Conservation (phyloP, 352 stramenopile genomes). For the Pythium diclinum region DNA sequence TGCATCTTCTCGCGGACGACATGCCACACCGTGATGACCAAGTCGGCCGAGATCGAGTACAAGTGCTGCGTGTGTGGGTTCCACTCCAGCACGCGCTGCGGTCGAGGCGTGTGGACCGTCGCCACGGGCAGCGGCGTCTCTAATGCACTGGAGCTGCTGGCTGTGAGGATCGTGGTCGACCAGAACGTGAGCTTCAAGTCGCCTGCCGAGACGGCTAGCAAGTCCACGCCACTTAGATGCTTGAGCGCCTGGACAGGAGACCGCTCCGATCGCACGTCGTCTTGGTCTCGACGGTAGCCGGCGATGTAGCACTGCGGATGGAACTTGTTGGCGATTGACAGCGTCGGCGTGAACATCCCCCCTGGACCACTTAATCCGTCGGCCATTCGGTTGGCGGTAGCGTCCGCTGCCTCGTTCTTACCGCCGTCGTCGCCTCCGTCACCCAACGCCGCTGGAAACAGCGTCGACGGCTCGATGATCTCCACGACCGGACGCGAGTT, state of each 20-base stretch:
- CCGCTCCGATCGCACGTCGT: conserved; percentile 69
- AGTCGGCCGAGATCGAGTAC: conserved; percentile 71
- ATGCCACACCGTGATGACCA: conserved; percentile 63
- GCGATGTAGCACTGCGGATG: conserved; percentile 66
- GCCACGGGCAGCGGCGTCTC: conserved; percentile 63
- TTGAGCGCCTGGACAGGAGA: conserved; percentile 74
- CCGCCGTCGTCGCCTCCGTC: conserved; percentile 19
- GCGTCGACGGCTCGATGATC: conserved; percentile 45
- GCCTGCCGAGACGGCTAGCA: conserved; percentile 65
- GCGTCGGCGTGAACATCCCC: conserved; percentile 35
- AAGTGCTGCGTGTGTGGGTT: conserved; percentile 44
- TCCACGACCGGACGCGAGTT: conserved; percentile 64
- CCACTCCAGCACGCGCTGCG: conserved; percentile 75
- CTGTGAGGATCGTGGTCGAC: conserved; percentile 57
- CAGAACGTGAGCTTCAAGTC: conserved; percentile 83
- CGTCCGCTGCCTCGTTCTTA: background rate
- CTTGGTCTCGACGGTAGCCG: conserved; percentile 72
- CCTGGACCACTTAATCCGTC: background rate
- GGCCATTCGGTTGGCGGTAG: conserved; percentile 8
- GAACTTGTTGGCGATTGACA: conserved; percentile 65
- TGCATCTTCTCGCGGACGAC: conserved; percentile 40
- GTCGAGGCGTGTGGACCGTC: conserved; percentile 59
- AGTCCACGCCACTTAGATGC: conserved; percentile 52
- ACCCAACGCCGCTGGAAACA: conserved; percentile 39
- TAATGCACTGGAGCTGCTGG: conserved; percentile 53